A percentile compares a stretch with the other conserved stretches of the same genome.
Evolutionary conservation across 208 protist genomes (phyloP).

Genomic region (Vickermania spadyakhi): DNA sequence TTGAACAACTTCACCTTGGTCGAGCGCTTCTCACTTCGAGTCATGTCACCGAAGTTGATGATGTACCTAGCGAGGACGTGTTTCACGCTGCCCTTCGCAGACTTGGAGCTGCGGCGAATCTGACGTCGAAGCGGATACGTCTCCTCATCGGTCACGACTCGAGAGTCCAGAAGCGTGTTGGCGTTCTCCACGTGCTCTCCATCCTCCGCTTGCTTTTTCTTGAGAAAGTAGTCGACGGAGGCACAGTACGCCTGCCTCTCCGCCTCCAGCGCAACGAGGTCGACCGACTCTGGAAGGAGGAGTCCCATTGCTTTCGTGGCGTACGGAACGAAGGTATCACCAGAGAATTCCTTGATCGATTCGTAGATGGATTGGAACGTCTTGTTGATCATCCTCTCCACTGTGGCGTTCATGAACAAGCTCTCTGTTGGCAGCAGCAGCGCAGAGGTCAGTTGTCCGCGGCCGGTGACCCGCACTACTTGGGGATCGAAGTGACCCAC

Average conservation of each 20-base stretch:
- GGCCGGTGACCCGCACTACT: slow-evolving; percentile 59
- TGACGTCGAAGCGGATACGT: slow-evolving; percentile 13
- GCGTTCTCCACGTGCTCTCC: not conserved
- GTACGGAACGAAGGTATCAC: slow-evolving; percentile 22
- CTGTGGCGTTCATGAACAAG: slow-evolving; percentile 1
- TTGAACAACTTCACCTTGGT: slow-evolving; percentile 79
- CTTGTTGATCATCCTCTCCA: not conserved
- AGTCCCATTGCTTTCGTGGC: slow-evolving; percentile 10
- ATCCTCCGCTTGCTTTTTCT: not conserved
- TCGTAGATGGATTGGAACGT: not conserved
- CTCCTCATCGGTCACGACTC: not conserved
- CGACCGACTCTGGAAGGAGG: slow-evolving; percentile 2
- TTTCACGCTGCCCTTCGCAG: slow-evolving; percentile 29
- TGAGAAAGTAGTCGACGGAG: slow-evolving; percentile 11
- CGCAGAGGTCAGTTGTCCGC: slow-evolving; percentile 61
- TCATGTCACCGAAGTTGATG: slow-evolving; percentile 93
- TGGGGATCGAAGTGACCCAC: slow-evolving; percentile 92
- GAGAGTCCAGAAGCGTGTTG: not conserved
- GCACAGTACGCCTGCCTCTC: slow-evolving; percentile 68
- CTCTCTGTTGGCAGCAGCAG: slow-evolving; percentile 24
- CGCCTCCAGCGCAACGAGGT: slow-evolving; percentile 41
- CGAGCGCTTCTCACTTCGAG: slow-evolving; percentile 72
- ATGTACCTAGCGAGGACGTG: slow-evolving; percentile 80
- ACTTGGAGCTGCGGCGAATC: slow-evolving; percentile 42
- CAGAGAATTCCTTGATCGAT: slow-evolving; percentile 3